Conservation (phyloP, 2,329 filamentous ascomycete genomes). For the Rugonectria rugulosa region DNA sequence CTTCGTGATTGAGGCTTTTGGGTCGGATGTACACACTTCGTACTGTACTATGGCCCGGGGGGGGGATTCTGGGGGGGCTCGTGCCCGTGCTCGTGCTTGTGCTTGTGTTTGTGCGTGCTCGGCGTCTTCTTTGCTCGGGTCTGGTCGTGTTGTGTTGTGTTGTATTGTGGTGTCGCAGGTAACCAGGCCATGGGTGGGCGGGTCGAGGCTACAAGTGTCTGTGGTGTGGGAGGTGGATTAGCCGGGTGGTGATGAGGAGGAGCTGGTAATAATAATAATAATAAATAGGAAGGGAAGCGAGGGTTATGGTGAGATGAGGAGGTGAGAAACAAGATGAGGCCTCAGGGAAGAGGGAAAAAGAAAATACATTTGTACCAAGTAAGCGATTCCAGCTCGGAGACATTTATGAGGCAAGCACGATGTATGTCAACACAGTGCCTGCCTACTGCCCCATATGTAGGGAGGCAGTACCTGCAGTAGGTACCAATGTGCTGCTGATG, state of each 20-base stretch:
- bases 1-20: conserved; percentile 20
- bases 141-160: conserved; percentile 15
- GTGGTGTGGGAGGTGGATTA: conserved; percentile 9
- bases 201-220: neutral
- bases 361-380: too few relatives aligned
- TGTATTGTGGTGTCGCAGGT: conserved; percentile 18
- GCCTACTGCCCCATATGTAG: too few relatives aligned
- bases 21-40: too few relatives aligned
- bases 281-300: neutral
- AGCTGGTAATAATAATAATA: neutral
- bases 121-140: neutral
- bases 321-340: neutral
- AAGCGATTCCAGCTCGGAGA: too few relatives aligned
- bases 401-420: too few relatives aligned
- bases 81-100: conserved; percentile 20
- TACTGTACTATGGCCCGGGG: too few relatives aligned
- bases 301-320: conserved; percentile 6
- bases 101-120: conserved; percentile 15
- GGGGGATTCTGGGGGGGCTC: neutral
- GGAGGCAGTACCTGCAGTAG: too few relatives aligned
- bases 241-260: conserved; percentile 7
- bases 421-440: too few relatives aligned
- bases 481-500: too few relatives aligned
- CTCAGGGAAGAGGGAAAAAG: neutral
- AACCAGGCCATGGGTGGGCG: neutral